Base-by-base conservation (phyloP, 345 rosid genomes). In the Euphorbia peplus region DNA sequence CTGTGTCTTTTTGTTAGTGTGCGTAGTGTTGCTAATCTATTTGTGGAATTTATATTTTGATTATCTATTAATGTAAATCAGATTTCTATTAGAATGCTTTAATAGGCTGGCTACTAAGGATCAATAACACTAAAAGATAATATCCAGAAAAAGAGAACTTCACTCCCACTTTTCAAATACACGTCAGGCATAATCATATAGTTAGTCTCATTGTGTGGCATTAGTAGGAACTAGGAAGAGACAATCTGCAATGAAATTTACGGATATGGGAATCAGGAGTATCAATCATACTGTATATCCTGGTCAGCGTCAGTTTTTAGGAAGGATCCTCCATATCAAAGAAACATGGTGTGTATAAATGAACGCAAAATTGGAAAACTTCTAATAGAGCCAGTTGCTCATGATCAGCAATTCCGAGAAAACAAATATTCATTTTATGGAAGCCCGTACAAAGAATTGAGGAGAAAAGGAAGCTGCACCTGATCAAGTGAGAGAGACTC, bases 401-500 rank as follows among this genome's bases (percentile, higher is more conserved):
- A 35, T 18, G 26, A 32, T 42, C 44, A 69, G 22, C 21, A 63
- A 70, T 53, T 9, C n/a, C 41, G 28, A 25, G n/a, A 63, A n/a
- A 50, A 42, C 14, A 50, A 42, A 24, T 52, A 15, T 46, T 54
- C 8, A 28, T 39, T 11, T 22, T 32, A 28, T 26, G 26, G 29
- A 48, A 50, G 56, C 4, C 52, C 3, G 18, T 22, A 21, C 1
- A 7, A 44, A 64, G 60, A 39, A 5, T 19, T 8, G 19, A 30
- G 19, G 62, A 39, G 42, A 30, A 24, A 39, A 24, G 50, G 57
- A 22, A 64, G 8, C 7, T 13, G 21, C 78, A 95, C 99, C 99
- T 87, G 93, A 70, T 95, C 90, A 15, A 88, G 89, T 42, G 90
- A 80, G 70, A 95, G 60, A 67, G 78, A 73, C 60, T 88, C 86